Evolutionary conservation across 2,329 filamentous ascomycete genomes (phyloP), one percentile per base, ranked within the genome.

Genomic region (Cytospora chrysosperma): DNA sequence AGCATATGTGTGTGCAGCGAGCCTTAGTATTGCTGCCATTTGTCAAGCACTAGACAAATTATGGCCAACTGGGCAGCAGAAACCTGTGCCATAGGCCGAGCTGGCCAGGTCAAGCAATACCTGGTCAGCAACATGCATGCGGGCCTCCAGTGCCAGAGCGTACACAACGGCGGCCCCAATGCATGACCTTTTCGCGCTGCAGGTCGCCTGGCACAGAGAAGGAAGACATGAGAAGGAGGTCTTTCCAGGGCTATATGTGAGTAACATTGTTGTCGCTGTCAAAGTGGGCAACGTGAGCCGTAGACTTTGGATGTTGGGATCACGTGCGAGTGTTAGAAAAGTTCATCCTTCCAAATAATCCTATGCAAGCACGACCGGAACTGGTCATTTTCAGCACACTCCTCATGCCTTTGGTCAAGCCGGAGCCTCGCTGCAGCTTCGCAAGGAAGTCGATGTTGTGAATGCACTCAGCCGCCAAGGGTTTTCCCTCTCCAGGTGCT

Each of bases 391-490:
- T 62, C 34, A 75, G 66, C 1, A 74, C 56, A 19, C 67, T 70
- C 2, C 68, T 69, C 13, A 75, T 64, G 1, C 68, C 61, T 34
- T 67, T 69, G 1, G 73, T 71, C 4, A 65, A 70, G 30, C 72
- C 69, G 2, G 73, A 67, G 17, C 73, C 74, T 24, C 69, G 65
- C 58, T 76, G 75, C 0, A 74, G 74, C 1, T 72, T 74, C 15
- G 70, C 72, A 19, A 76, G 65, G 59, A 76, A 76, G 32, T 67
- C 69, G 2, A 75, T 68, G 13, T 68, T 65, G 19, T 61, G 64
- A 34, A 75, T 66, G 17, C 70, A 59, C 4, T 61, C 28, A 4
- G 69, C n/a, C n/a, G n/a, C n/a, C n/a, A n/a, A n/a, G n/a, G n/a
- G n/a, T n/a, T n/a, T n/a, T n/a, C n/a, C n/a, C n/a, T n/a, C n/a